These are phyloP conservation scores for Colletotrichum sp. DNA, from an alignment of 2,329 filamentous ascomycete species.

Conservation along the genomic window DNA sequence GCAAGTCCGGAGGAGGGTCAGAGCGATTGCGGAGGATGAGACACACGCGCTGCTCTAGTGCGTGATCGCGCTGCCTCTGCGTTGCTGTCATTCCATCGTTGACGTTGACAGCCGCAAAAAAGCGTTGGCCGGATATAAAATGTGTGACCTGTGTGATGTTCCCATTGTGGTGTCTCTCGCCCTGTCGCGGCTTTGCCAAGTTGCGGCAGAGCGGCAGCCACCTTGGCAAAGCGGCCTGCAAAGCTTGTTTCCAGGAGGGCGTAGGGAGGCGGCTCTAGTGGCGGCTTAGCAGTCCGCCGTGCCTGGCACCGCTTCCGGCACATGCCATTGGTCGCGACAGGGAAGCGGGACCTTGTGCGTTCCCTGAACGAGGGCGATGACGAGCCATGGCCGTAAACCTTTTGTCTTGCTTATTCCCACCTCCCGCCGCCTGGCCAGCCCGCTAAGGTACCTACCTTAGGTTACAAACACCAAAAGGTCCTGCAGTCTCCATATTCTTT, in stretches of 20 bases:
- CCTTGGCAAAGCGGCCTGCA: slow-evolving; percentile 3
- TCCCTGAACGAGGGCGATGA: background rate
- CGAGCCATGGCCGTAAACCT: background rate
- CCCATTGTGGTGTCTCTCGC: background rate
- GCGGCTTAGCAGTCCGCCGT: background rate
- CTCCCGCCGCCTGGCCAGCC: background rate
- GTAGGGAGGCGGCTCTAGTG: background rate
- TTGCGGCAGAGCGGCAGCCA: slow-evolving; percentile 12
- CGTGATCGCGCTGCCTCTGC: background rate
- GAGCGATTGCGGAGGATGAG: background rate
- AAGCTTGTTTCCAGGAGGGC: slow-evolving; percentile 11
- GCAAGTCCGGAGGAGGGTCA: slow-evolving; percentile 7
- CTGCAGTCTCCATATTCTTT: background rate
- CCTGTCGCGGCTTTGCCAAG: slow-evolving; percentile 1
- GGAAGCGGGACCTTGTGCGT: background rate
- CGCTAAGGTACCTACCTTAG: background rate
- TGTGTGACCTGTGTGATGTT: background rate
- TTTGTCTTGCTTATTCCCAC: background rate
- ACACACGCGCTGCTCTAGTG: background rate
- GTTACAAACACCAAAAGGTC: background rate
- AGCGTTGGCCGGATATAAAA: background rate
- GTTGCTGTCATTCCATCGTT: background rate
- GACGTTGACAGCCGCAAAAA: background rate
- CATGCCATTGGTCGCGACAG: background rate
- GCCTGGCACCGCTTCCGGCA: background rate